phyloP scores from a whole-genome alignment of 495 filamentous ascomycete genomes.

The Daldinia concentrica region DNA sequence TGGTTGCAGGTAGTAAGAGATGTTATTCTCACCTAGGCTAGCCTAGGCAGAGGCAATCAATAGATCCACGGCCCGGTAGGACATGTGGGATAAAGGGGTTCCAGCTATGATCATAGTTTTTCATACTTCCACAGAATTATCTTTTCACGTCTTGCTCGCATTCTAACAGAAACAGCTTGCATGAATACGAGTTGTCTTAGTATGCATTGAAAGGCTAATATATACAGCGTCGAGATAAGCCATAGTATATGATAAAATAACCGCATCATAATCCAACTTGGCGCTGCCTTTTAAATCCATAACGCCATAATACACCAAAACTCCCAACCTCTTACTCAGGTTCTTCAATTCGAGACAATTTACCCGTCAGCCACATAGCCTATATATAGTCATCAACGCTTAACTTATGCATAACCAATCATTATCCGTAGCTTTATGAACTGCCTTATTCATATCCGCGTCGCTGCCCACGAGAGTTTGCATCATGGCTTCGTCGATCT shows the following conservation, averaged over 20 bases:
- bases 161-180: background rate
- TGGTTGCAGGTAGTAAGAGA: background rate
- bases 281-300: background rate
- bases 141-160: background rate
- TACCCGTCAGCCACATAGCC: background rate
- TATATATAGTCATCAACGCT: background rate
- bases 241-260: background rate
- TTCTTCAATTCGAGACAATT: conserved; percentile 6
- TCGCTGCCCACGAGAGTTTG: background rate
- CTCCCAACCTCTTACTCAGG: background rate
- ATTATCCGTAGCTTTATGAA: background rate
- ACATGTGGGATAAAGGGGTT: background rate
- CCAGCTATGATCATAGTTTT: background rate
- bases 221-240: background rate
- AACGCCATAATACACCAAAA: conserved; percentile 22
- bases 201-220: background rate
- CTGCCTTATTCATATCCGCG: background rate
- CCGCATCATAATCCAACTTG: background rate
- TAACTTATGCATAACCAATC: background rate
- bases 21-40: background rate
- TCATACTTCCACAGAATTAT: background rate
- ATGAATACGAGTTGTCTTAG: background rate
- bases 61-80: background rate
- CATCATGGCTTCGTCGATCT: conserved; percentile 10
- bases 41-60: background rate